Conservation (phyloP, 1,284 basidiomycete species). For the Pseudozyma sp. region DNA sequence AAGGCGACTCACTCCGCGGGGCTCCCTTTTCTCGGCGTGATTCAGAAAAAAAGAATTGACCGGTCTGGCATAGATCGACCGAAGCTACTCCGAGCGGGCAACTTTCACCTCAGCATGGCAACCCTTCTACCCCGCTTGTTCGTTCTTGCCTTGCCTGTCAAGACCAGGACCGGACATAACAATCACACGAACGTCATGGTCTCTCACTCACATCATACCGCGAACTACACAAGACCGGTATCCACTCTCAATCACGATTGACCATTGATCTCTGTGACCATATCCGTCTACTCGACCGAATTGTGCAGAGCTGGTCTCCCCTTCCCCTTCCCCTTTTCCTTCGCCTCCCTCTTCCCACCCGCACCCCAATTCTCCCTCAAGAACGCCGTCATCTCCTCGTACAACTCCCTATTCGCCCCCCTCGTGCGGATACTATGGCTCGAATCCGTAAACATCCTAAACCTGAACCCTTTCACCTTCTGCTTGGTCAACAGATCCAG, state of each 20-base stretch:
- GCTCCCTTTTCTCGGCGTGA: no score
- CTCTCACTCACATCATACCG: neutral
- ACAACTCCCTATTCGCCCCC: slow-evolving; percentile 84
- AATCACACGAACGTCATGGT: no score
- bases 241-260: neutral
- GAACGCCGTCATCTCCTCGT: slow-evolving; percentile 86
- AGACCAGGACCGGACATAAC: no score
- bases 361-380: slow-evolving; percentile 82
- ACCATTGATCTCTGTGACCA: neutral
- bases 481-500: slow-evolving; percentile 88
- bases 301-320: slow-evolving; percentile 27
- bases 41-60: neutral
- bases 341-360: slow-evolving; percentile 15
- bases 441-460: slow-evolving; percentile 97
- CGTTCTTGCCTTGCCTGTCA: no score
- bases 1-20: no score
- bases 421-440: slow-evolving; percentile 78
- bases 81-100: neutral
- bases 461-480: slow-evolving; percentile 81
- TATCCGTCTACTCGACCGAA: slow-evolving; percentile 19
- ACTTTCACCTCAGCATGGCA: no score
- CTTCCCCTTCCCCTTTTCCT: slow-evolving; percentile 8
- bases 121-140: no score
- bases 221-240: neutral
- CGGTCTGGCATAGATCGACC: neutral